Evolutionary conservation across 2,329 filamentous ascomycete species (phyloP).

Genomic region (Colletotrichum siamense): DNA sequence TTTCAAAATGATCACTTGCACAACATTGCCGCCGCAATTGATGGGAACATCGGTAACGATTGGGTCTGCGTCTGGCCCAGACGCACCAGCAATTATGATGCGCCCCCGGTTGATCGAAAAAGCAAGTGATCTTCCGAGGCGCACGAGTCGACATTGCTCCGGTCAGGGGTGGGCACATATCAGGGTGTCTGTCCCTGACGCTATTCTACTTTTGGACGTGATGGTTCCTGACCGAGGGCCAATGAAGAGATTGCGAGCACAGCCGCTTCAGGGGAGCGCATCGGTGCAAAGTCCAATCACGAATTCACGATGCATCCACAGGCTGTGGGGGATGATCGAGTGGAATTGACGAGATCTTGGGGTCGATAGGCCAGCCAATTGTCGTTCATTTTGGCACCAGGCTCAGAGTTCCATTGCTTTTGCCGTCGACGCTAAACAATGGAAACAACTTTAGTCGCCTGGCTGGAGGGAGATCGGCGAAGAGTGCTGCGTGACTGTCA

Average conservation of each 20-base stretch:
- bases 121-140: not conserved
- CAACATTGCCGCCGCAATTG: not conserved
- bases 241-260: not conserved
- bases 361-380: not conserved
- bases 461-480: not conserved
- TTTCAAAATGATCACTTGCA: not conserved
- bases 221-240: not conserved
- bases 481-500: not conserved
- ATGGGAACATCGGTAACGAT: not conserved
- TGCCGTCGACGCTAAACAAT: not conserved
- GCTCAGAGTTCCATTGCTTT: not conserved
- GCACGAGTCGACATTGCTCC: not conserved
- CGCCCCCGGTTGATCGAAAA: not conserved
- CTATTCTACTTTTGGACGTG: not conserved
- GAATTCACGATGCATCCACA: not conserved
- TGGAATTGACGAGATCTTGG: not conserved
- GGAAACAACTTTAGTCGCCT: not conserved
- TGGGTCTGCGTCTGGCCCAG: not conserved
- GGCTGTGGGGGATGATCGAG: not conserved
- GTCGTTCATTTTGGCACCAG: not conserved
- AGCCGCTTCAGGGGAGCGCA: not conserved
- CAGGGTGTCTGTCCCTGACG: not conserved
- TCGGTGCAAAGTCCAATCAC: not conserved
- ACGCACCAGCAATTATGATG: not conserved
- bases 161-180: not conserved